Base-by-base conservation (phyloP, 768 basidiomycete species). In the Mycena metata region DNA sequence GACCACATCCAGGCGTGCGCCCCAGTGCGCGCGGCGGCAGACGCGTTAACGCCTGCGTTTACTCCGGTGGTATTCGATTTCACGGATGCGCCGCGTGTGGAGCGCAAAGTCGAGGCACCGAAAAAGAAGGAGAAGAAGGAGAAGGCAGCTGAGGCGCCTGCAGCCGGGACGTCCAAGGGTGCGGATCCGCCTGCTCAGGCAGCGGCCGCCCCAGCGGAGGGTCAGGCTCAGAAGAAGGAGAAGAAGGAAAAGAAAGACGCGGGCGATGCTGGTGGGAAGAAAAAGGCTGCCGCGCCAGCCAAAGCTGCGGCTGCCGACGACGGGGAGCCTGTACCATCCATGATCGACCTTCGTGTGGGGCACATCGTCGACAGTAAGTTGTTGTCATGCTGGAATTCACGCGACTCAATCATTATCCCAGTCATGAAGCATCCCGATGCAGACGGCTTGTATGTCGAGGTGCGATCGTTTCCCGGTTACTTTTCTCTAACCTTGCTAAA, bases 341-440 rank as follows among this genome's bases (percentile, higher is more conserved):
- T 99, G 96, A 93, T 99, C 74, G 98, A 99, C 74, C 85, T 99
- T 68, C 88, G 97, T 51, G 95, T 99, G 4, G 97, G 98, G 4
- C 91, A 89, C 72, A 97, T 99, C 70, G 81, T 98, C 19, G 94
- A 98, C 76, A 89, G 96, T 97, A 73, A 76, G 89, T 79, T 36
- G 15, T 35, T 30, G 6, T 12, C 2, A 36, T 36, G 24, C 26
- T 30, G 42, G 11, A n/a, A 45, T 42, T 36, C 17, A 36, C 23
- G 47, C n/a, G 33, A 17, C 24, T 52, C 41, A 55, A 60, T 63
- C 30, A 71, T 52, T 15, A 50, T n/a, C 50, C 12, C 75, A 97
- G 97, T 99, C 74, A 90, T 90, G 81, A 95, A 94, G 75, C 98
- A 99, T 77, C 97, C 98, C 17, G 98, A 99, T 76, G 98, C 98